phyloP scores from a whole-genome alignment of 352 stramenopile species.

The Elongisporangium anandrum region DNA sequence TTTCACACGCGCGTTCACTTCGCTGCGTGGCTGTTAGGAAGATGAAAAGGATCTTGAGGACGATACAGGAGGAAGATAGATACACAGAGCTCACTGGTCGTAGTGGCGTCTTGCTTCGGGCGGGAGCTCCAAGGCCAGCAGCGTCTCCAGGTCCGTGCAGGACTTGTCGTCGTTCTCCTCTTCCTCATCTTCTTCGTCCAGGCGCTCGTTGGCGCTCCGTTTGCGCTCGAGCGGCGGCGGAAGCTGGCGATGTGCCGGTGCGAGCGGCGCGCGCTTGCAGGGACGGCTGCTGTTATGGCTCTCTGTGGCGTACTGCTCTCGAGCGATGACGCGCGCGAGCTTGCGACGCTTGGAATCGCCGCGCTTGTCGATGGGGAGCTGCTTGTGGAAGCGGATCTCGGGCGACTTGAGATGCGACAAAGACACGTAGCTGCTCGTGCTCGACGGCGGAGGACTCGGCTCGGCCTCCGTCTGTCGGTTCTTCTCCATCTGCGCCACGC shows the following conservation, averaged over 20 bases:
- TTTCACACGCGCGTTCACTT: neutral
- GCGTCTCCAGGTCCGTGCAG: constrained; percentile 42
- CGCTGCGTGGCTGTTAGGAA: neutral
- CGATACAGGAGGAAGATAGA: neutral
- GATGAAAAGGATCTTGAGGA: neutral
- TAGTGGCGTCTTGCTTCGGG: neutral
- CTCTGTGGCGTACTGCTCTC: constrained; percentile 21
- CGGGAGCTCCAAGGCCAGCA: constrained; percentile 37
- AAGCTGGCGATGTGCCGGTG: neutral
- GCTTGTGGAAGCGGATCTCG: constrained; percentile 72
- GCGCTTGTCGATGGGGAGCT: constrained; percentile 27
- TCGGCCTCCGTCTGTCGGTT: constrained; percentile 17
- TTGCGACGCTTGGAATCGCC: constrained; percentile 57
- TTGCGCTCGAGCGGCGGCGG: constrained; percentile 9
- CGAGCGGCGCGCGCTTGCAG: neutral
- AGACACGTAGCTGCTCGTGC: constrained; percentile 52
- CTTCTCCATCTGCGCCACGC: constrained; percentile 13
- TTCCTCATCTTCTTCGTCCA: constrained; percentile 24
- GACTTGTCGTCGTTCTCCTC: constrained; percentile 22
- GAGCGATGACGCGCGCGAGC: constrained; percentile 30
- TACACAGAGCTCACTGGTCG: neutral
- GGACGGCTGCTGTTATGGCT: neutral
- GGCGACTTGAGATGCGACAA: constrained; percentile 69
- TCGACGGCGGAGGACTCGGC: constrained; percentile 8
- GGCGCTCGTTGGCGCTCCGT: constrained; percentile 9